Conservation (phyloP, 176 grass and related monocot genomes). For the Pharus latifolius region DNA sequence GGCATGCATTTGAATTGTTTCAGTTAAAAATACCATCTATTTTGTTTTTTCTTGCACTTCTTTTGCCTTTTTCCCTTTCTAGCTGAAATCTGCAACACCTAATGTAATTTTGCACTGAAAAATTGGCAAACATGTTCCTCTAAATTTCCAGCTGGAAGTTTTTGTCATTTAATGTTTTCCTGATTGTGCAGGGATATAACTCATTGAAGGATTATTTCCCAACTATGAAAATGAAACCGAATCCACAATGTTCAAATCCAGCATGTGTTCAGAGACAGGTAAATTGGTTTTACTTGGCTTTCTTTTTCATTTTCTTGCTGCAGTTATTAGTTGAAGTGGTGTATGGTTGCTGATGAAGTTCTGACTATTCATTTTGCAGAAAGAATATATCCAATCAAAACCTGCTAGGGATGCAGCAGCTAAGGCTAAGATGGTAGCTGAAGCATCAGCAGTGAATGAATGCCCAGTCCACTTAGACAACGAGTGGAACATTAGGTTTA, state of each 20-base stretch:
- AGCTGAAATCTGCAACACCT: neutral
- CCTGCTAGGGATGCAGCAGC: conserved; percentile 81
- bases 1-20: neutral
- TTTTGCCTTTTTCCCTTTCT: neutral
- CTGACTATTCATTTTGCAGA: conserved; percentile 34
- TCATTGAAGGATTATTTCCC: conserved; percentile 96
- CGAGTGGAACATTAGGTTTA: conserved; percentile 91
- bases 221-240: conserved; percentile 96
- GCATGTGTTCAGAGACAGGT: conserved; percentile 94
- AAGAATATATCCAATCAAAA: conserved; percentile 73
- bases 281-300: neutral
- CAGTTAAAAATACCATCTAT: neutral
- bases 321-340: neutral
- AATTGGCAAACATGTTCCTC: too few relatives aligned
- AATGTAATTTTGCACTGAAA: neutral
- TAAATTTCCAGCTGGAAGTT: too few relatives aligned
- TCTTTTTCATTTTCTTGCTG: neutral
- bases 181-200: conserved; percentile 75
- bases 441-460: conserved; percentile 46
- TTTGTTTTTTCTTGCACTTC: neutral
- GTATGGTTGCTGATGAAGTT: neutral
- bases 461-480: conserved; percentile 77
- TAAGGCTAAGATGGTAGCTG: conserved; percentile 82
- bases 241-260: conserved; percentile 89
- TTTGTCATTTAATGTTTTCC: neutral